Evolutionary conservation across 768 basidiomycete genomes (phyloP), one percentile per base, ranked within the genome.

Genomic region (Lentinula boryana): DNA sequence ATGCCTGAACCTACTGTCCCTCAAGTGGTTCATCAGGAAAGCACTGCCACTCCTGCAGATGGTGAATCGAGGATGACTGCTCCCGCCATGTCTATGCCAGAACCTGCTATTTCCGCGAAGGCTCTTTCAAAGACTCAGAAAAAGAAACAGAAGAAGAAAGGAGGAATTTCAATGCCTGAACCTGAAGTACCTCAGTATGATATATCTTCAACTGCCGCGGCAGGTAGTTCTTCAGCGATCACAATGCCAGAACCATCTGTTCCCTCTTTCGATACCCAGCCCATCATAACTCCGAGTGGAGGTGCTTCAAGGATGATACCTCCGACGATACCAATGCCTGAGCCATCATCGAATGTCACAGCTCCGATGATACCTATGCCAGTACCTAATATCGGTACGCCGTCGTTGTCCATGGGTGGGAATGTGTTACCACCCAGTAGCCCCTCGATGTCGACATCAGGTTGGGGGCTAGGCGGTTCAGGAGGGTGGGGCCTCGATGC

Each of bases 301-400:
- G 57, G 18, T 16, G 13, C 57, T 31, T 48, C 55, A 10, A n/a
- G 55, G 27, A 56, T 58, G 44, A 35, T 50, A 41, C 31, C 57
- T 33, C 57, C 57, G 15, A 38, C 44, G 8, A 58, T 58, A 8
- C 57, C 27, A 5, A 58, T 58, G 57, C 57, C 57, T 7, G 57
- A 46, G n/a, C 57, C 57, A 13, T 33, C 33, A 9, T 56, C 54
- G 7, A 41, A 40, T 21, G 21, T 58, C 32, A 58, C 56, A 21
- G 50, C 49, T 51, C 58, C 58, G 15, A 10, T 21, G 21, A 31
- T 60, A 36, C 40, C 18, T 12, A 60, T 60, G 58, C 58, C 58
- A 52, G 36, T 49, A 16, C 58, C 58, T 23, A 41, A 23, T 16
- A 41, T 60, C n/a, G 31, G 31, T 21, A 40, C 46, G 4, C 35